phyloP scores from a whole-genome alignment of 106 monocot species.

The Dendrobium catenatum region DNA sequence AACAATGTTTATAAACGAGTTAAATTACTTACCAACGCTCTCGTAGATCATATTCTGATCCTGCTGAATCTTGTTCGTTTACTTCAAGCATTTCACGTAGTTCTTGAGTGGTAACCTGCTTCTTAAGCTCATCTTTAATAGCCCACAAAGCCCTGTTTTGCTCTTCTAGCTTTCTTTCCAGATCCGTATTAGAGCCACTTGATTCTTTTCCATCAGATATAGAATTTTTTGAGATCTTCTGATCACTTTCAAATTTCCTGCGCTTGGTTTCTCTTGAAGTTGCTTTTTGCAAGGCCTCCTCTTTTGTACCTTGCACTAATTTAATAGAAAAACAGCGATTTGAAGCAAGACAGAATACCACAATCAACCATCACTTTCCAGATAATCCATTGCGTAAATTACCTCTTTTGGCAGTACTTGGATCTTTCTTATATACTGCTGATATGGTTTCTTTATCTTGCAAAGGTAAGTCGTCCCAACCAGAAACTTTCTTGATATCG shows the following conservation, averaged over 20 bases:
- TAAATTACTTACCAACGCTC: constrained; percentile 70
- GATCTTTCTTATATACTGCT: constrained; percentile 26
- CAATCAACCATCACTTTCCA: background rate
- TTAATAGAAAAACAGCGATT: constrained; percentile 5
- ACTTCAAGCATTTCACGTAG: constrained; percentile 82
- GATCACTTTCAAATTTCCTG: constrained; percentile 32
- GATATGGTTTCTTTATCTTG: constrained; percentile 55
- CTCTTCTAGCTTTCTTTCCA: constrained; percentile 64
- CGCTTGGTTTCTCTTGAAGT: constrained; percentile 58
- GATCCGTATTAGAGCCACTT: constrained; percentile 12
- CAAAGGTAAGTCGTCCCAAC: constrained; percentile 68
- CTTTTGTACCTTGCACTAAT: constrained; percentile 14
- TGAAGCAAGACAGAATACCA: background rate
- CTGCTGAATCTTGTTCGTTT: constrained; percentile 81
- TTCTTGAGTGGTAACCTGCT: constrained; percentile 50
- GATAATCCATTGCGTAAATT: constrained; percentile 2
- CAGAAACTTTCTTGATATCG: constrained; percentile 53
- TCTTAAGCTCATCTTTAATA: constrained; percentile 93
- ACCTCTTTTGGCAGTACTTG: constrained; percentile 31
- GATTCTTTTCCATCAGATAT: constrained; percentile 32
- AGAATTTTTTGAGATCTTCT: constrained; percentile 32
- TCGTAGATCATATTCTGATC: constrained; percentile 88
- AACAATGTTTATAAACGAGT: background rate
- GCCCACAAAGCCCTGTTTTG: constrained; percentile 75
- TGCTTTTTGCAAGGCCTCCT: constrained; percentile 13